Base-by-base conservation (phyloP, 257 asterid species). In the Solanum medicagineum region DNA sequence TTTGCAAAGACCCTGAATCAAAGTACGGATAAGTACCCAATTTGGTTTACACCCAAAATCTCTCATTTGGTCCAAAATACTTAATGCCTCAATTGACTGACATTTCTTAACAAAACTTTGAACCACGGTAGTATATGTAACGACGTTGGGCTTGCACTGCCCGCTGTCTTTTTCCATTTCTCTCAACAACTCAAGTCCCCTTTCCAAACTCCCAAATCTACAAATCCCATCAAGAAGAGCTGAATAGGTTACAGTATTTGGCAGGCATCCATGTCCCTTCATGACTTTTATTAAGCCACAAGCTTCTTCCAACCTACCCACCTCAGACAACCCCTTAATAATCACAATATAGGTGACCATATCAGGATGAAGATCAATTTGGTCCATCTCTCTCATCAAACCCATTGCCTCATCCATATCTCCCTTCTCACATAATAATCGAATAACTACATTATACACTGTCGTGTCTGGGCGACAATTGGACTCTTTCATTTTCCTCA, bases 401-500 rank as follows among this genome's bases (percentile, higher is more conserved):
- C 42, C 42, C 42, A 36, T 36, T 36, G 42, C 42, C 42, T 36
- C 42, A 36, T 36, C 42, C 42, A 36, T 36, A 36, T 36, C 42
- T 36, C 42, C 42, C 6, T 36, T 36, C 42, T 36, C 42, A 36
- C 42, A 36, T 36, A 36, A 36, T 36, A 36, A 4, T 36, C 6
- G 42, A 36, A 36, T 36, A 36, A 36, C 42, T 36, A 36, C 42
- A 36, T 36, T 36, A 36, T 36, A 36, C 42, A 36, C 80, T 51
- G 88, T 92, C 0, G 95, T 92, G 56, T 95, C 99, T 0, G 97
- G 98, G 80, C 94, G 89, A 75, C 94, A 91, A 59, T 88, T 84
- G 20, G 87, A 92, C 81, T 94, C 98, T 92, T 92, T 92, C 97
- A 94, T 93, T 84, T 90, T 93, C 85, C 93, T 89, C 90, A 95